Evolutionary conservation across 345 rosid species (phyloP).

Genomic region (Lenwebbia sp.): DNA sequence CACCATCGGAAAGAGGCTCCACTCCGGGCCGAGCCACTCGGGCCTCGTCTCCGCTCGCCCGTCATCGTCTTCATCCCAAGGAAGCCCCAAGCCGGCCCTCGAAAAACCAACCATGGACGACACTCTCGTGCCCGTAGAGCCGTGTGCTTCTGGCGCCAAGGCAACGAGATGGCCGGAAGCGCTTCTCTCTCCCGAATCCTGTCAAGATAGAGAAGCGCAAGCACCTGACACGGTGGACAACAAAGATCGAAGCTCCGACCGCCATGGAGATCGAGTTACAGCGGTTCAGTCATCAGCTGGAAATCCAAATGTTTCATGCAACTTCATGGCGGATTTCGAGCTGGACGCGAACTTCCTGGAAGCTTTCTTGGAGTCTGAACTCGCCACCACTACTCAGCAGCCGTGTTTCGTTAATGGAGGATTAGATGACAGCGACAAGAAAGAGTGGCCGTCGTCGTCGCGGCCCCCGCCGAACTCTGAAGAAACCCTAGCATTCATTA

Average conservation of each 20-base stretch:
- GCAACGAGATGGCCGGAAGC: neutral
- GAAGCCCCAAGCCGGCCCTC: neutral
- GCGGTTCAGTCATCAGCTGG: neutral
- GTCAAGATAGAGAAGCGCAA: neutral
- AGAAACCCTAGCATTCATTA: neutral
- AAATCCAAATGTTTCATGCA: neutral
- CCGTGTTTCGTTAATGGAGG: neutral
- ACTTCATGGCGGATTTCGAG: neutral
- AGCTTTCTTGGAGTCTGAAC: neutral
- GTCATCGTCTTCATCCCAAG: neutral
- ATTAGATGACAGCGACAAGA: neutral
- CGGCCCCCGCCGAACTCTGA: neutral
- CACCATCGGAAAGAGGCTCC: neutral
- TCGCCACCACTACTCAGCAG: neutral
- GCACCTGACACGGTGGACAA: neutral
- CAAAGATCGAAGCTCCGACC: neutral
- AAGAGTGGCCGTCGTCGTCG: neutral
- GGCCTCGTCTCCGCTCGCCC: neutral
- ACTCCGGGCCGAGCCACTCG: neutral
- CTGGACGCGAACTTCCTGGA: neutral
- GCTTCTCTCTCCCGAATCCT: neutral
- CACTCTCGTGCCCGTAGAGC: neutral
- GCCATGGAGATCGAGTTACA: neutral
- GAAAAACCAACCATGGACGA: neutral
- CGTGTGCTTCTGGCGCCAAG: neutral